Evolutionary conservation across 352 stramenopile species (phyloP), one percentile per base, ranked within the genome.

Genomic region (Globisporangium acanthophoron): DNA sequence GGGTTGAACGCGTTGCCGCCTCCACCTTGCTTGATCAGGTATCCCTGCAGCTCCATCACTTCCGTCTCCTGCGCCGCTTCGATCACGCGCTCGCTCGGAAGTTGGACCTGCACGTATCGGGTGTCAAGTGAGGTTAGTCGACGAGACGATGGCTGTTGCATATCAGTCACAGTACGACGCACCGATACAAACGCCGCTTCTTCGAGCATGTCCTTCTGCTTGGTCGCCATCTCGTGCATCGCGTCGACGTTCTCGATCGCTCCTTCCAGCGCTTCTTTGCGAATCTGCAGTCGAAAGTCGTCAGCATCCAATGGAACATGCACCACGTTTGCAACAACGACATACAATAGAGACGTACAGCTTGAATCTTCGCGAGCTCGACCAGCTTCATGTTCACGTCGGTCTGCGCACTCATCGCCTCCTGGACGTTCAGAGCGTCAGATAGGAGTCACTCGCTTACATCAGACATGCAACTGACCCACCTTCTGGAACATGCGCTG

Each of bases 21-120:
- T 51, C 76, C 84, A 21, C 85, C 85, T 62, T 95, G 85, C 52
- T 95, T 95, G 70, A 95, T 87, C 21, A 95, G 56, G 54, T 95
- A 95, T 0, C 85, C 85, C 76, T 95, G 81, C 1, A 92, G 58
- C 29, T 88, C 70, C 21, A 73, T 85, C 31, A 67, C 59, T 49
- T 85, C 69, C 9, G 72, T 82, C 16, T 89, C 83, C 52, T 92
- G 81, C 3, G 78, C 75, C 18, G 84, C 85, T 67, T 92, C 69
- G 27, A 92, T 86, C 39, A 92, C 82, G 58, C 90, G 85, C 59
- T 94, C 78, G 43, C 79, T 81, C 9, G 83, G 80, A 15, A 90
- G 58, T 74, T 92, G 83, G 12, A 87, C 73, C 77, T 87, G 47
- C 1, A 27, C 27, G 9, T 13, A 6, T 21, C 15, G 21, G 4